A percentile compares a stretch with the other conserved stretches of the same genome.
phyloP scores from a whole-genome alignment of 192 early-diverging fungal species.

The Podila minutissima region DNA sequence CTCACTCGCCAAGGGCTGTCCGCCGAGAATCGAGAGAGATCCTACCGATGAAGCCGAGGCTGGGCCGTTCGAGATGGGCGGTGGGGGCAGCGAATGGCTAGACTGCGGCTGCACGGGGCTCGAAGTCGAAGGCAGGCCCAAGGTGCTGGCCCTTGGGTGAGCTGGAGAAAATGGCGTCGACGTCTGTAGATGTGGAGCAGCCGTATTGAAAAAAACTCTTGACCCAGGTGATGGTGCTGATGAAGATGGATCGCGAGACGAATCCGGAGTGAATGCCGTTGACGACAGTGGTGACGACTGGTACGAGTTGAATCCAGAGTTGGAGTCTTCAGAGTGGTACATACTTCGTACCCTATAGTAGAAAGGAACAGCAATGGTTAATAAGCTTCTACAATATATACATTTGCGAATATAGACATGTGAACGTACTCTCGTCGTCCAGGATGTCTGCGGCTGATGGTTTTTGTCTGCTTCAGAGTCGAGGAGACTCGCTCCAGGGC shows the following conservation, averaged over 20 bases:
- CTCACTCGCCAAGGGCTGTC: slow-evolving; percentile 2
- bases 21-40: not conserved
- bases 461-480: slow-evolving; percentile 41
- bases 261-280: slow-evolving; percentile 5
- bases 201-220: slow-evolving; percentile 20
- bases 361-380: not conserved
- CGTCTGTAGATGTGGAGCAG: slow-evolving; percentile 11
- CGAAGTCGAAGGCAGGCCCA: slow-evolving; percentile 22
- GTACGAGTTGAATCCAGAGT: slow-evolving; percentile 22
- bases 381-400: not conserved
- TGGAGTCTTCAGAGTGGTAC: slow-evolving; percentile 45
- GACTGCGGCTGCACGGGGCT: slow-evolving; percentile 7
- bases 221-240: slow-evolving; percentile 21
- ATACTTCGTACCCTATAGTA: slow-evolving; percentile 37
- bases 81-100: slow-evolving; percentile 16
- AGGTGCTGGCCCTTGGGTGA: slow-evolving; percentile 25
- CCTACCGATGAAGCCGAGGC: not conserved
- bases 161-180: slow-evolving; percentile 15
- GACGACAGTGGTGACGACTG: slow-evolving; percentile 40
- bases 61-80: slow-evolving; percentile 17
- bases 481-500: slow-evolving; percentile 41
- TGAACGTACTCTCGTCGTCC: slow-evolving; percentile 29
- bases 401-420: not conserved
- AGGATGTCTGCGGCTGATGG: slow-evolving; percentile 35
- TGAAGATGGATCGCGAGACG: slow-evolving; percentile 17